Evolutionary conservation across 331 rosid genomes (phyloP).

Genomic region (Telfairia occidentalis): DNA sequence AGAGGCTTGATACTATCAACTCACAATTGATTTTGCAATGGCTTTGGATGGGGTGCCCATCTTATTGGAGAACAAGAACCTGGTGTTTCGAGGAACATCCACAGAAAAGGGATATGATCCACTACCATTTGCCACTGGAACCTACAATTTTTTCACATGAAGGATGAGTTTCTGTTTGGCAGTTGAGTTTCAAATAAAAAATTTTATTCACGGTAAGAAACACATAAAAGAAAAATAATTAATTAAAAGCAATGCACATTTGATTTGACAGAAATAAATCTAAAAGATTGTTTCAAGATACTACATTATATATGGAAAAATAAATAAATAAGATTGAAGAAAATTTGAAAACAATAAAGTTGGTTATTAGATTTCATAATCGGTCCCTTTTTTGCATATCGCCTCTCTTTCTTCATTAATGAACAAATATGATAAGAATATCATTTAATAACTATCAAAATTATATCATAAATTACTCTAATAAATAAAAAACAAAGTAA

Average conservation of each 20-base stretch:
- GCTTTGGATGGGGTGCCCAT: constrained; percentile 82
- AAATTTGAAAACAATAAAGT: neutral
- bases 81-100: constrained; percentile 90
- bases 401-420: neutral
- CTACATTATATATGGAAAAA: neutral
- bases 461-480: neutral
- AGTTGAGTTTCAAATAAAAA: neutral
- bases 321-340: neutral
- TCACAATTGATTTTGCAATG: constrained; percentile 83
- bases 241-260: neutral
- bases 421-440: neutral
- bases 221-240: neutral
- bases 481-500: neutral
- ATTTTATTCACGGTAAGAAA: neutral
- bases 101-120: constrained; percentile 84
- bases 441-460: neutral
- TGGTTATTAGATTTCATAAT: neutral
- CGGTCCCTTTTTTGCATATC: neutral
- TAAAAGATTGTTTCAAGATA: neutral
- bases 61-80: constrained; percentile 87
- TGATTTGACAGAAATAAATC: neutral
- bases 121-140: constrained; percentile 98
- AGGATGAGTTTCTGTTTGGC: neutral
- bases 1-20: constrained; percentile 21
- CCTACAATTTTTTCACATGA: constrained; percentile 34